phyloP scores from a whole-genome alignment of 805 yeast genomes.

The Candida coleopterorum region DNA sequence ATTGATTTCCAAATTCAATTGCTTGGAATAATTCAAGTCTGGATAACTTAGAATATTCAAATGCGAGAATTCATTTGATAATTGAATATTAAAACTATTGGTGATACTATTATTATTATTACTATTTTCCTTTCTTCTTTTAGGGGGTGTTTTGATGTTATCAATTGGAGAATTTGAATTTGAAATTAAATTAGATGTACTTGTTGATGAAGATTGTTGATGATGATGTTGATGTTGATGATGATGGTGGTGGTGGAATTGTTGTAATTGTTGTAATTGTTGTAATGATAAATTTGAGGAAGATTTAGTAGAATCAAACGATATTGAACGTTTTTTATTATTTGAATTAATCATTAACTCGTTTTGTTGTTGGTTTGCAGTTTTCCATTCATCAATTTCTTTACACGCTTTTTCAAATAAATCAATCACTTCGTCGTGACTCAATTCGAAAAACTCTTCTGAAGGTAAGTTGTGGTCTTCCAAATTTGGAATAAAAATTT shows the following conservation, averaged over 20 bases:
- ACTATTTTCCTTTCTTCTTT: background rate
- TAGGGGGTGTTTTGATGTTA: constrained; percentile 4
- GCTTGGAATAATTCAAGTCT: constrained; percentile 4
- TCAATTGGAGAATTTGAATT: constrained; percentile 4
- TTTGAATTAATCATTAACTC: background rate
- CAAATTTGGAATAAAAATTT: background rate
- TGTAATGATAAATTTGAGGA: constrained; percentile 1
- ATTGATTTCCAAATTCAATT: background rate
- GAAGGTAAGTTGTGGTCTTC: background rate
- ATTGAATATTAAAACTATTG: too few species aligned
- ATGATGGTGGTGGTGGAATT: too few species aligned
- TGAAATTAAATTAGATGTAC: too few species aligned
- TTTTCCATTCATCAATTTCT: constrained; percentile 9
- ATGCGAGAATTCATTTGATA: constrained; percentile 6
- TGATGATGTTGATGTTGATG: too few species aligned
- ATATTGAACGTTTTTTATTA: constrained; percentile 1
- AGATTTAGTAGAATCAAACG: background rate
- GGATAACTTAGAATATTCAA: constrained; percentile 5
- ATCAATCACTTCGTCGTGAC: constrained; percentile 4
- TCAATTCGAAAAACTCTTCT: background rate
- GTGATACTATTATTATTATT: too few species aligned
- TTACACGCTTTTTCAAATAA: constrained; percentile 9
- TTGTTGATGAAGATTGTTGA: too few species aligned
- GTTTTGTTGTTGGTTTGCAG: background rate
- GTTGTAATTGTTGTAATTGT: background rate